Conservation (phyloP, 2,329 filamentous ascomycete genomes). For the Aciculosporium take region DNA sequence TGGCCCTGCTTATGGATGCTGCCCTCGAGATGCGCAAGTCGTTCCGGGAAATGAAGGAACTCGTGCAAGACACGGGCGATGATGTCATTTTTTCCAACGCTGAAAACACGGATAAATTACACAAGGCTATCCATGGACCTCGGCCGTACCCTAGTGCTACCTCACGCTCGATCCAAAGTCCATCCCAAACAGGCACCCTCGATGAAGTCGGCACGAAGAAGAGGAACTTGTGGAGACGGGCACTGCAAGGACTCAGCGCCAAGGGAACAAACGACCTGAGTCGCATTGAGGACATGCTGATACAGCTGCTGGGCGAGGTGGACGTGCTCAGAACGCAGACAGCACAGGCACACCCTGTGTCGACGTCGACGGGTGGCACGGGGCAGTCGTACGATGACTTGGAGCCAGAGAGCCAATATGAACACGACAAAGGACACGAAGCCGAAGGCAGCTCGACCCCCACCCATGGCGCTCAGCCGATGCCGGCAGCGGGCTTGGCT, state of each 20-base stretch:
- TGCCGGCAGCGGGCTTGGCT: constrained; percentile 62
- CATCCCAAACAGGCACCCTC: constrained; percentile 38
- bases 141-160: constrained; percentile 61
- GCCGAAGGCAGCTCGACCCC: constrained; percentile 63
- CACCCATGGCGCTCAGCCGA: constrained; percentile 60
- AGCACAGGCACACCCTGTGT: constrained; percentile 24
- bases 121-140: constrained; percentile 72
- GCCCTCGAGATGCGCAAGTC: constrained; percentile 95
- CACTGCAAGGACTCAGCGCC: constrained; percentile 77
- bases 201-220: constrained; percentile 59
- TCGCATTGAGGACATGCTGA: constrained; percentile 82
- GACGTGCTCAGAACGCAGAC: constrained; percentile 61
- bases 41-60: constrained; percentile 87
- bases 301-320: constrained; percentile 83
- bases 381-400: constrained; percentile 55
- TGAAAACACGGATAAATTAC: constrained; percentile 76
- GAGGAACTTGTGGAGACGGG: constrained; percentile 84
- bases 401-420: constrained; percentile 46
- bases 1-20: constrained; percentile 84
- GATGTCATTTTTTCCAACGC: constrained; percentile 75
- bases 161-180: constrained; percentile 43
- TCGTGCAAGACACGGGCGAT: constrained; percentile 72
- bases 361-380: constrained; percentile 33
- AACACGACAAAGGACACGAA: constrained; percentile 64
- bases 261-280: constrained; percentile 79